Evolutionary conservation across 2,329 filamentous ascomycete species (phyloP), one percentile per base, ranked within the genome.

Genomic region (Curvularia hawaiiensis): DNA sequence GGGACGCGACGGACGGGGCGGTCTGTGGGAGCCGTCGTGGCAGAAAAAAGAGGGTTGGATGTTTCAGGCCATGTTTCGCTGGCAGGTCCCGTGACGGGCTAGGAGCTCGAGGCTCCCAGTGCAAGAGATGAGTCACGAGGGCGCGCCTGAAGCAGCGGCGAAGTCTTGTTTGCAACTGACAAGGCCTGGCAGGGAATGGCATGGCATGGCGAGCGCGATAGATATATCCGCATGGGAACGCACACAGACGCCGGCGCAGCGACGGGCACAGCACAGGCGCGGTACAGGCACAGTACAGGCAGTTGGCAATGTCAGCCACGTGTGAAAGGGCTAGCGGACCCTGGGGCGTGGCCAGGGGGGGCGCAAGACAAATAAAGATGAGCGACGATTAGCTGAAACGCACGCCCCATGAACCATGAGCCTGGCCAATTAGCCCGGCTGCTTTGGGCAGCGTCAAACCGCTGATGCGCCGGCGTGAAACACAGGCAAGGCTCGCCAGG

Each of bases 361-460:
- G 33, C 12, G 30, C 30, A 35, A n/a, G 35, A n/a, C 35, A 38
- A 38, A 38, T 38, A 38, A 38, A 38, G 35, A 38, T 8, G 35
- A 38, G 16, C 35, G 35, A 38, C 22, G 35, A 38, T 16, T 9
- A 18, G 55, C 52, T 68, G 65, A 68, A 66, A 68, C 65, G 44
- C 53, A 26, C 51, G 61, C 28, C 24, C 49, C 61, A 61, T 59
- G 61, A 63, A 63, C 54, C 57, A 49, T 53, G 56, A 50, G 44
- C 54, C 61, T 62, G 57, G 52, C 55, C 56, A 59, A 65, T 65
- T 55, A 57, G 52, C 30, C 53, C 50, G 44, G 58, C 61, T 58
- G 50, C 35, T 68, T 70, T 55, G 62, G 62, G 68, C 61, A 64
- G 57, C 63, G 56, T 72, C 71, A 72, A 71, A 74, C 71, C 45